Base-by-base conservation (phyloP, 768 basidiomycete genomes). In the Boletellus ananiceps region DNA sequence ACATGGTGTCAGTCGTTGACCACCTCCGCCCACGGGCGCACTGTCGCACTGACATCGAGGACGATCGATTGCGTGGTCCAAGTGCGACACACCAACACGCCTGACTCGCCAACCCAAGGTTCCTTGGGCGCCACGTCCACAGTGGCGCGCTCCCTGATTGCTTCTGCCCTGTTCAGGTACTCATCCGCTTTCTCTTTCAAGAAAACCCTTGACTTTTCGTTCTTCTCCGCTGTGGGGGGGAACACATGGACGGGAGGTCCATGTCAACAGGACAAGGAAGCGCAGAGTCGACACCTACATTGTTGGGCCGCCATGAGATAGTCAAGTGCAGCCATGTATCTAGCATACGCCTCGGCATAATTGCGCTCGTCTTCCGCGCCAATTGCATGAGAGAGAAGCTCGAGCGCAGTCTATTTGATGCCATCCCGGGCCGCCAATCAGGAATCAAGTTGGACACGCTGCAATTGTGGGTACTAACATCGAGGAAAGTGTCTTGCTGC, bases 221-320 rank as follows among this genome's bases (percentile, higher is more conserved):
- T 47, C 36, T 43, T 46, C 25, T 60, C 58, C 14, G 31, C 58
- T 60, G 13, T 23, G 13, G 9, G 27, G 13, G 15, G 14, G 0
- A 11, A 21, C 5, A 34, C 2, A 9, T 8, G n/a, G 15, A 15
- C 16, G 21, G n/a, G 13, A 7, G 2, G 18, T 11, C n/a, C 4
- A n/a, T 21, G 47, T 35, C 9, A 31, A 19, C 14, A n/a, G 5
- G 15, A 7, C 6, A 23, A 12, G 39, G 21, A 34, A n/a, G 6
- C 16, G 19, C 12, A 2, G 23, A 25, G 23, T 14, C 15, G 13
- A 11, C 25, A 51, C 63, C 4, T 56, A 92, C 91, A 90, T 69
- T 91, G 92, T 64, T 92, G 74, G 13, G 93, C 92, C 59, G 96
- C 86, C 87, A 96, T 91, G 70, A 98, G 97, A 69, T 93, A 97